Base-by-base conservation (phyloP, 306 rosid species). In the Arachis stenosperma region DNA sequence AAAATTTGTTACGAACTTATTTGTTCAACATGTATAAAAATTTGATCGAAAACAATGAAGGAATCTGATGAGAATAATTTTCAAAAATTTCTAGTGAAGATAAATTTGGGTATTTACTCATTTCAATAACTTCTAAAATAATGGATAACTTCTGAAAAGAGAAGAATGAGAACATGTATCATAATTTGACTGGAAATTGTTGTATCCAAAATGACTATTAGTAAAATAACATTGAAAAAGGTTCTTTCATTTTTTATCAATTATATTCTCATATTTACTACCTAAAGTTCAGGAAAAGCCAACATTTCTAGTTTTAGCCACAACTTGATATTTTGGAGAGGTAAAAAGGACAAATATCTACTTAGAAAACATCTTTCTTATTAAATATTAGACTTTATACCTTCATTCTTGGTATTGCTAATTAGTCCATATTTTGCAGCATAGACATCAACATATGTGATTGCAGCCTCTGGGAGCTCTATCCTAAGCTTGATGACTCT, bases 371-470 rank as follows among this genome's bases (percentile, higher is more conserved):
- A 0, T 42, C 46, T 42, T 42, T 42, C 46, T 42, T 42, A 42
- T 52, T 3, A 61, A 12, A 74, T 6, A 11, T 5, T 47, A 55
- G 71, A 48, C 22, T 40, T 63, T 36, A 27, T 77, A 88, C 98
- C 98, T 88, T 90, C 87, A 2, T 71, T 81, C 43, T 88, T 90
- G 57, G 96, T 84, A 44, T 82, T 83, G 82, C 90, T 85, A 76
- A 93, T 87, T 41, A 93, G 84, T 74, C 84, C 87, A 63, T 87
- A 90, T 82, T 93, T 93, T 6, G 97, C 98, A 50, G 97, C 88
- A 67, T 83, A 86, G 74, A 69, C 86, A 82, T 93, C 96, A 7
- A 90, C 97, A 64, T 89, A 87, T 43, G 97, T 89, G 63, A 93
- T 87, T 70, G 98, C 88, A 62, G 97, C 98, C 59, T 86, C 76